Percentiles rank a stretch among this genome's conserved stretches.
Evolutionary conservation across 352 stramenopile genomes (phyloP).

Genomic region (Globisporangium spiculum): DNA sequence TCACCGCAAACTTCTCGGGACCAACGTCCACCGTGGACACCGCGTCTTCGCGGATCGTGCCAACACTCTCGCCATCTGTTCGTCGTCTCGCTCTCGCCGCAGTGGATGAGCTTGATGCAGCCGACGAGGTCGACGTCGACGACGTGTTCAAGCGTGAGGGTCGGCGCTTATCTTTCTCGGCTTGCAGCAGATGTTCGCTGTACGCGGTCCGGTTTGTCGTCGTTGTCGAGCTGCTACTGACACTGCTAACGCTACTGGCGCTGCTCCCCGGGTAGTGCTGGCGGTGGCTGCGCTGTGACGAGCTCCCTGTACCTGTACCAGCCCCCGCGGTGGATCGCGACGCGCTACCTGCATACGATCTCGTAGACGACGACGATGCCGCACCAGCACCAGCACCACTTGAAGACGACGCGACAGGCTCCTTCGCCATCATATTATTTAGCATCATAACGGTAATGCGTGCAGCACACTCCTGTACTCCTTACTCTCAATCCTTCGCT

Average conservation of each 20-base stretch:
- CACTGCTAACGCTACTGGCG: conserved; percentile 17
- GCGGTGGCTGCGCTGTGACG: conserved; percentile 10
- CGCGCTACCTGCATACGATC: conserved; percentile 8
- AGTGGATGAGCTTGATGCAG: conserved; percentile 8
- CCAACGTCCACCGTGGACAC: conserved; percentile 26
- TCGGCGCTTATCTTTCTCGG: conserved; percentile 11
- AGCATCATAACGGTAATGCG: conserved; percentile 7
- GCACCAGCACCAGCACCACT: neutral
- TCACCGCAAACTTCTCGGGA: conserved; percentile 42
- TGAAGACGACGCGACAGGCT: neutral
- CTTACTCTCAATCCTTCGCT: neutral
- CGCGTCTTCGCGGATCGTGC: conserved; percentile 14
- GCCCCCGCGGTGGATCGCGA: conserved; percentile 2
- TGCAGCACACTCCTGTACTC: neutral
- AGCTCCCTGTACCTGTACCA: neutral
- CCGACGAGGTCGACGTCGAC: conserved; percentile 10
- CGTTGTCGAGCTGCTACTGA: conserved; percentile 17
- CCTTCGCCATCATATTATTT: conserved; percentile 9
- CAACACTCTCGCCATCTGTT: conserved; percentile 1
- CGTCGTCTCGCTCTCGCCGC: neutral
- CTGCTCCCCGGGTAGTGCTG: conserved; percentile 11
- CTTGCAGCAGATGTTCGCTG: neutral
- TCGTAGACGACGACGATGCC: neutral
- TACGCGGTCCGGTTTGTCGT: conserved; percentile 13
- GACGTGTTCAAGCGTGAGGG: conserved; percentile 13